Evolutionary conservation across 148 eudicot species (phyloP), one percentile per base, ranked within the genome.

Genomic region (Vaccinium corymbosum): DNA sequence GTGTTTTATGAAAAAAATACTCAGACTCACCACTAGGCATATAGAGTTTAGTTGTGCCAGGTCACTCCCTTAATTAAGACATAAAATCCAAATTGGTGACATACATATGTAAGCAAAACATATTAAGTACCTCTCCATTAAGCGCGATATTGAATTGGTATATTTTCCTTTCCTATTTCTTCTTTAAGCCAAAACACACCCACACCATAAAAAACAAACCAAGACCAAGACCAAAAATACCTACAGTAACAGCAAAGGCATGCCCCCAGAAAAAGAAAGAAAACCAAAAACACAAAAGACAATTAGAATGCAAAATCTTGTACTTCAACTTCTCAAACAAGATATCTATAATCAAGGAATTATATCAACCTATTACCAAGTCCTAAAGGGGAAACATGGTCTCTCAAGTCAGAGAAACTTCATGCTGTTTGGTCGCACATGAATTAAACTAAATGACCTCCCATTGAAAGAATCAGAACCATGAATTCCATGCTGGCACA

Each of bases 221-320:
- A 3, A 42, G 35, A 42, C 46, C 5, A 42, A 42, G 46, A 42
- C 46, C 46, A 42, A 42, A 42, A 42, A 42, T 3, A 46, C 32
- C 8, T 22, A 46, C 19, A 46, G 42, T n/a, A 20, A 62, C 35
- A 80, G 25, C 62, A 17, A 57, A 73, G 81, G 27, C 13, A 52
- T 42, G 79, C 57, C 82, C 72, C 72, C 46, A 46, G 49, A 61
- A 78, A 76, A 25, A 75, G 29, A 50, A 55, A 75, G 16, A 59
- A 55, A 68, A 52, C 7, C 5, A 53, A 25, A 20, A 76, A 16
- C 2, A 16, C 20, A n/a, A 76, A 29, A n/a, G 64, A 52, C 56
- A 55, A 42, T 42, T 42, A 42, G 53, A 4, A 77, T 12, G 80
- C 14, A 10, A 77, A 19, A 50, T 50, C 17, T 76, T 42, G 46